Evolutionary conservation across 257 asterid genomes (phyloP), one percentile per base, ranked within the genome.

Genomic region (Cordia subcordata): DNA sequence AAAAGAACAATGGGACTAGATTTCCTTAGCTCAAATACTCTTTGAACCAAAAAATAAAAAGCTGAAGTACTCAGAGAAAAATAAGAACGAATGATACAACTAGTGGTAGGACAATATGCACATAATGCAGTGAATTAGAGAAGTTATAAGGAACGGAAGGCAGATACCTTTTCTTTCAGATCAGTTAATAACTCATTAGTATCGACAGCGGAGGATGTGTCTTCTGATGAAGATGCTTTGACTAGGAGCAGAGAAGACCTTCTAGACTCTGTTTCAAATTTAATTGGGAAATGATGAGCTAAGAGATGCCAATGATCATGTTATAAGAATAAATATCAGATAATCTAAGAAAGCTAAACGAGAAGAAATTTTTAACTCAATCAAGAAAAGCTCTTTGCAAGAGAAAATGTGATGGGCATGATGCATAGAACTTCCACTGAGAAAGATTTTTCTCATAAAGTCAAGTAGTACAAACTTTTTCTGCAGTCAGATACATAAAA

Each of bases 141-240:
- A 45, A 49, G 53, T 9, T 19, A 53, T 10, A 47, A 49, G 32
- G 47, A 13, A 21, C 12, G 60, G 50, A 23, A 19, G 52, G 10
- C 46, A 32, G 57, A 32, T 66, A 86, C 99, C 96, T 88, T 92
- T 71, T 82, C 81, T 68, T 92, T 88, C 20, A 92, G 81, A 78
- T 92, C 99, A 1, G 75, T 42, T 57, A 92, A n/a, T 54, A 92
- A 61, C 63, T 88, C 95, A 63, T 62, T 69, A 69, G 87, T 23
- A 70, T 92, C 96, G 3, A 81, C 58, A n/a, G 66, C 54, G 11
- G 75, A 19, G 22, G 90, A 46, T 75, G 80, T 52, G 63, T 91
- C 96, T 4, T 88, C 95, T 15, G 98, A 88, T 21, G 95, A 86
- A 33, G 90, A 58, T 59, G 99, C 96, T 71, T 80, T 92, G 66